Percentiles rank a stretch among this genome's conserved stretches.
Evolutionary conservation across 805 yeast species (phyloP).

Genomic region (Yamadazyma olivae): DNA sequence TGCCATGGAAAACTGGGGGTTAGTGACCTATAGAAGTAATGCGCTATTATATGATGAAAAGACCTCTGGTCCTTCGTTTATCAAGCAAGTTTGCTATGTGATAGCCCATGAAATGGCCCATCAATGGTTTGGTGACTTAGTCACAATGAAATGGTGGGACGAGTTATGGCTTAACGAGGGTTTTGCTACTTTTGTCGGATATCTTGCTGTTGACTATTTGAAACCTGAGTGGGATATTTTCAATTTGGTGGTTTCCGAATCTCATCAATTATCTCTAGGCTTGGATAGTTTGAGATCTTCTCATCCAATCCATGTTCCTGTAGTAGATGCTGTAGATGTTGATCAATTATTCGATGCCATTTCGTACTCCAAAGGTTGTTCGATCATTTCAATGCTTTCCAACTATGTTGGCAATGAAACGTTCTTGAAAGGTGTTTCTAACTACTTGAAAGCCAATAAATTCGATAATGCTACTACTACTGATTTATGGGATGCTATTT

Average conservation of each 20-base stretch:
- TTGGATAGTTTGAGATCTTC: constrained; percentile 60
- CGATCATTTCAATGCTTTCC: constrained; percentile 74
- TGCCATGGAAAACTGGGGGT: constrained; percentile 92
- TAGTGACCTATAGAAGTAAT: constrained; percentile 64
- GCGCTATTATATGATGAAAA: constrained; percentile 44
- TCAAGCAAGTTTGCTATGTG: constrained; percentile 76
- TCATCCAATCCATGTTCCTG: constrained; percentile 82
- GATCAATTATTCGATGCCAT: constrained; percentile 81
- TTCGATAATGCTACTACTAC: constrained; percentile 71
- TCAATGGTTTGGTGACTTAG: constrained; percentile 89
- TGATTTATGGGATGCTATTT: constrained; percentile 68
- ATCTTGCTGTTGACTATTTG: constrained; percentile 62
- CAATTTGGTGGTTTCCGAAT: constrained; percentile 49
- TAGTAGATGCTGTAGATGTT: constrained; percentile 73
- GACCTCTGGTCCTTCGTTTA: constrained; percentile 47
- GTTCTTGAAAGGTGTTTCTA: constrained; percentile 71
- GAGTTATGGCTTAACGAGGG: constrained; percentile 90
- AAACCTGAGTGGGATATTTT: constrained; percentile 83
- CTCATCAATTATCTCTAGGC: constrained; percentile 49
- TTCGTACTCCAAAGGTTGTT: constrained; percentile 79
- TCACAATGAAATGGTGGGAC: constrained; percentile 94
- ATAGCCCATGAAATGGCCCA: constrained; percentile 86
- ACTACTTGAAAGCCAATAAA: constrained; percentile 59
- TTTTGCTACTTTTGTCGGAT: constrained; percentile 85
- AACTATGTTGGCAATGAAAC: constrained; percentile 63